Base-by-base conservation (phyloP, 2,329 filamentous ascomycete genomes). In the Xylariaceae sp. region DNA sequence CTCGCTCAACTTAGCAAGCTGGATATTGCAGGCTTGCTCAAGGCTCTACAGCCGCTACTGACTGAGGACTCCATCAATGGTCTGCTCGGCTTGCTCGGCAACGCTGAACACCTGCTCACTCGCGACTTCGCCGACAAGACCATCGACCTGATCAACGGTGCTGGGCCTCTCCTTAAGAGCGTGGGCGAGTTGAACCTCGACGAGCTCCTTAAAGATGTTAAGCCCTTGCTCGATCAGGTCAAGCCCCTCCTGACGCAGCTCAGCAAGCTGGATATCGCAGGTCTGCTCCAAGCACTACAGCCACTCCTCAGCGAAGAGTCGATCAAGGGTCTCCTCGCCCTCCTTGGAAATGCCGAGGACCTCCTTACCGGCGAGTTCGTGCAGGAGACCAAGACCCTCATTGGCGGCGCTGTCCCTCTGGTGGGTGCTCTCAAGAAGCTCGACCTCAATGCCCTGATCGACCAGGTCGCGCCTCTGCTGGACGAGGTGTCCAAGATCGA, bases 11-110 rank as follows among this genome's bases (percentile, higher is more conserved):
- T 64, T 3, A 47, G 40, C 1, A 47, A 57, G 1, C 48, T 67
- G 15, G 64, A 65, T 15, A 45, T 68, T 1, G 45, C 57, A 26
- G 51, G 53, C 1, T 40, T 66, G 2, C 39, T 65, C 0, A 55
- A 62, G 7, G 55, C 63, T 3, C 40, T 64, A 1, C 40, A 47
- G 3, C 65, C 65, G 5, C 51, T 68, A 0, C 44, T 68, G 9
- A 62, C 56, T 0, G 29, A 49, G 6, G 50, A 58, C n/a, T 57
- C 53, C 0, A 45, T 61, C 9, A 49, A 56, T 28, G 55, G 56
- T 9, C 50, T 61, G 6, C 36, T 61, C 6, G 49, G 44, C 5
- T 41, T 61, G 6, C 36, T 62, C 14, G 45, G 44, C 31, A 62
- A 61, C 31, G 57, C 59, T 6, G 57, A 59, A 27, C 35, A 29